Evolutionary conservation across 192 early-diverging fungal genomes (phyloP), one percentile per base, ranked within the genome.

Genomic region (Backusella circina): DNA sequence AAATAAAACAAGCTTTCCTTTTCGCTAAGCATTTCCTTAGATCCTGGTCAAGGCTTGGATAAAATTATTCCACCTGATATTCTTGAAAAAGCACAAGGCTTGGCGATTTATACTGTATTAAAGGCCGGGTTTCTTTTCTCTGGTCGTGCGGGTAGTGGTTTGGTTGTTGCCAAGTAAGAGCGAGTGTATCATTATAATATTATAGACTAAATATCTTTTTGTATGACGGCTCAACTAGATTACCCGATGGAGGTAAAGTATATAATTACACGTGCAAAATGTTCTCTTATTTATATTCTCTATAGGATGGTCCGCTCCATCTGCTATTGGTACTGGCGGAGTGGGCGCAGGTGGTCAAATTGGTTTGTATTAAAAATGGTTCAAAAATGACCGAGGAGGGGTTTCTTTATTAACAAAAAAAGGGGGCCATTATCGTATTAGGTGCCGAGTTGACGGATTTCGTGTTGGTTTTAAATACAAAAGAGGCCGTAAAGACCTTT

Each of bases 111-210:
- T 77, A 94, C 94, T 1, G 97, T 97, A 6, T 77, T 98, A 74
- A 99, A 99, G 78, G 97, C 92, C 30, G 97, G 97, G 1, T 97
- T 97, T 71, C 80, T 96, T 6, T 96, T 93, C 86, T 94, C 95
- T 5, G 96, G 95, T 2, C 90, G 96, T 33, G 90, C 91, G 30
- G 97, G 97, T 36, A 88, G 92, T 10, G 97, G 97, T 0, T 83
- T 99, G 18, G 95, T 97, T 30, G 89, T 99, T 73, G 94, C 97
- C 26, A 88, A 85, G 82, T 88, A 83, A 23, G 33, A 35, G 30
- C 8, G 30, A 4, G 3, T 73, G 12, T 51, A 21, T 44, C 30
- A 26, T 32, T 72, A 41, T 41, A 41, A 41, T 50, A 31, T 31
- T 12, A 50, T 39, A 47, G 32, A 8, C 26, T 50, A 72, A 28